These are phyloP conservation scores for Ramichloridium luteum DNA, from an alignment of 2,329 filamentous ascomycete species.

Conservation along the genomic window DNA sequence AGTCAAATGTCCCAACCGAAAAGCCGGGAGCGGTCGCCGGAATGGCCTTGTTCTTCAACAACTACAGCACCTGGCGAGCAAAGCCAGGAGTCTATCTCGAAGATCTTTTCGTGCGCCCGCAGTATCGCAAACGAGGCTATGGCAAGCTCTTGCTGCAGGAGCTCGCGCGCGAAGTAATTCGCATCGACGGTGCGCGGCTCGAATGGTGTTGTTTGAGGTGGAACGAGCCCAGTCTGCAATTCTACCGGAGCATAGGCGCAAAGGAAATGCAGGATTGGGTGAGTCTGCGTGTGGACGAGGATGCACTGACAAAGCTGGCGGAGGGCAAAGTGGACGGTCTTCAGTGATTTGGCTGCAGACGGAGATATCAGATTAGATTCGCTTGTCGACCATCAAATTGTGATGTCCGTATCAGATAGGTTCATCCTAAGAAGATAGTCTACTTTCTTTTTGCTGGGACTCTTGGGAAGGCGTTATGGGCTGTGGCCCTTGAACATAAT, in stretches of 20 bases:
- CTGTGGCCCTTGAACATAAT: no score
- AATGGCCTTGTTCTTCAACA: slow-evolving; percentile 89
- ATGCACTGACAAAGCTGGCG: slow-evolving; percentile 47
- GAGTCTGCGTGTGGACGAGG: slow-evolving; percentile 60
- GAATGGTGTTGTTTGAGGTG: slow-evolving; percentile 90
- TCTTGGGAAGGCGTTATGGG: no score
- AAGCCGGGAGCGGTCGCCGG: slow-evolving; percentile 42
- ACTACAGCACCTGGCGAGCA: slow-evolving; percentile 89
- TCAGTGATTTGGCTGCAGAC: neutral
- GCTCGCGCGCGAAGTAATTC: slow-evolving; percentile 66
- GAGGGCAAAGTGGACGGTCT: slow-evolving; percentile 4
- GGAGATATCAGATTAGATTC: no score
- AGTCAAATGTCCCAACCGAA: slow-evolving; percentile 14
- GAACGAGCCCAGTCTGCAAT: slow-evolving; percentile 82
- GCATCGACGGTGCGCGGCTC: slow-evolving; percentile 59
- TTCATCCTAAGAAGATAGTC: neutral
- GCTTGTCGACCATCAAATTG: neutral
- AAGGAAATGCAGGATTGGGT: slow-evolving; percentile 59
- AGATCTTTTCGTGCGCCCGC: slow-evolving; percentile 70
- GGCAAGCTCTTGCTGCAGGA: slow-evolving; percentile 62
- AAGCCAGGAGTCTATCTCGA: slow-evolving; percentile 83
- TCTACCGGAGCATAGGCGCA: slow-evolving; percentile 59
- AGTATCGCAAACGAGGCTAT: slow-evolving; percentile 63
- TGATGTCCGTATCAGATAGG: neutral
- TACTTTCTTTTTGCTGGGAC: no score